Conservation (phyloP, 1,139 yeast genomes). For the Hansenula lynferdii region DNA sequence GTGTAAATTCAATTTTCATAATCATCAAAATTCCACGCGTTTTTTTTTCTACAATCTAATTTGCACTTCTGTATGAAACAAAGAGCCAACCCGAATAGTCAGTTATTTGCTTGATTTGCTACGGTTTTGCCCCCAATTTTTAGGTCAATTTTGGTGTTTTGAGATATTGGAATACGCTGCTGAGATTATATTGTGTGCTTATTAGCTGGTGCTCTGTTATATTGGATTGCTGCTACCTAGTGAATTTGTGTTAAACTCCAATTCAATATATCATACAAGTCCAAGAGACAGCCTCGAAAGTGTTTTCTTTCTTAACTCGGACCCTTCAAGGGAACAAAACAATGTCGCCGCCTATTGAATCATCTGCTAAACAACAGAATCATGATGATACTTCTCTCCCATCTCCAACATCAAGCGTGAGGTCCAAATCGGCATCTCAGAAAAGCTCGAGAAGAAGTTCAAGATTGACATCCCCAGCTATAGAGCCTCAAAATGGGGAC, state of each 20-base stretch:
- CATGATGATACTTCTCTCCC: slow-evolving; percentile 8
- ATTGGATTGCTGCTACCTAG: too few relatives aligned
- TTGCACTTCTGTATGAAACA: too few relatives aligned
- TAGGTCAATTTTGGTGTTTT: too few relatives aligned
- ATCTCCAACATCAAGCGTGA: slow-evolving; percentile 9
- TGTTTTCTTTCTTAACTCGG: not conserved
- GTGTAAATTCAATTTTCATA: not conserved
- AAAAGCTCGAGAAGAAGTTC: slow-evolving; percentile 8
- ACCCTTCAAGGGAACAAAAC: not conserved
- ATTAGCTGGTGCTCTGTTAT: too few relatives aligned
- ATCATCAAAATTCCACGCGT: not conserved
- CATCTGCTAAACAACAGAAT: not conserved
- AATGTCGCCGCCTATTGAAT: slow-evolving; percentile 5
- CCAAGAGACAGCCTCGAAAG: too few relatives aligned
- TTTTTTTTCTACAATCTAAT: too few relatives aligned
- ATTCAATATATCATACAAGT: too few relatives aligned
- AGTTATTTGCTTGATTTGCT: too few relatives aligned
- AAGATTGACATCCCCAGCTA: slow-evolving; percentile 5
- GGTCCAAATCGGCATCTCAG: slow-evolving; percentile 5
- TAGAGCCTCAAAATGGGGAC: not conserved
- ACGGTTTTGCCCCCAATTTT: too few relatives aligned
- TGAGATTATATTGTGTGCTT: too few relatives aligned
- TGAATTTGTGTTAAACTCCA: not conserved
- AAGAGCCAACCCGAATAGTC: too few relatives aligned
- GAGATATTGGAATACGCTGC: too few relatives aligned